Base-by-base conservation (phyloP, 2,329 filamentous ascomycete species). In the Neopestalotiopsis rosae region DNA sequence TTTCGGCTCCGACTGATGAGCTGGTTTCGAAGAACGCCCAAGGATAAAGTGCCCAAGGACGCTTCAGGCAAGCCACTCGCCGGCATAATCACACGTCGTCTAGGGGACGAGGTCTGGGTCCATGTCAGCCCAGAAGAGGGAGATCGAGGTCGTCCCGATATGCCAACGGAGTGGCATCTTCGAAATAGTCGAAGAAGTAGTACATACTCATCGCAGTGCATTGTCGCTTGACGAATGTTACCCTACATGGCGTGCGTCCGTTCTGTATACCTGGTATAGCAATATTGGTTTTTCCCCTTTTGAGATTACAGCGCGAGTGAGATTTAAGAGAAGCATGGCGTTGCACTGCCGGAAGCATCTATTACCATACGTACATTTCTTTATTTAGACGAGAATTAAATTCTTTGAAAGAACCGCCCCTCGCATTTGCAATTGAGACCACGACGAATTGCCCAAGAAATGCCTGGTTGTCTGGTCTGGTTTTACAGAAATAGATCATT, bases 81-180 rank as follows among this genome's bases (percentile, higher is more conserved):
- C 65, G 80, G 80, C 28, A 71, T 83, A 45, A 71, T 77, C n/a
- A 72, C 74, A 45, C 73, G 76, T 17, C 70, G 70, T 52, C 67
- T 72, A 1, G 76, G 77, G 24, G 79, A 85, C 65, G 87, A 89
- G 74, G 78, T 88, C 17, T 88, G 86, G 86, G 83, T 88, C 79
- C 86, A 88, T 74, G 78, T 80, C 63, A 82, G 80, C 57, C 83
- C 82, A 12, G 76, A 72, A 5, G 75, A 76, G 58, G 76, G 78
- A 42, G 73, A 79, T 14, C 64, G 79, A 66, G 74, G 14, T 24
- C 28, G 32, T 58, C 64, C 64, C 14, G n/a, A 17, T 12, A 58
- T 45, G 38, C 34, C 32, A 13, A n/a, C 40, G 13, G 64, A 10
- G 40, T 66, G 42, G 64, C 30, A 40, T 34, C 20, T 10, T 7